phyloP scores from a whole-genome alignment of 768 basidiomycete species.

The Austroboletus festivus region DNA sequence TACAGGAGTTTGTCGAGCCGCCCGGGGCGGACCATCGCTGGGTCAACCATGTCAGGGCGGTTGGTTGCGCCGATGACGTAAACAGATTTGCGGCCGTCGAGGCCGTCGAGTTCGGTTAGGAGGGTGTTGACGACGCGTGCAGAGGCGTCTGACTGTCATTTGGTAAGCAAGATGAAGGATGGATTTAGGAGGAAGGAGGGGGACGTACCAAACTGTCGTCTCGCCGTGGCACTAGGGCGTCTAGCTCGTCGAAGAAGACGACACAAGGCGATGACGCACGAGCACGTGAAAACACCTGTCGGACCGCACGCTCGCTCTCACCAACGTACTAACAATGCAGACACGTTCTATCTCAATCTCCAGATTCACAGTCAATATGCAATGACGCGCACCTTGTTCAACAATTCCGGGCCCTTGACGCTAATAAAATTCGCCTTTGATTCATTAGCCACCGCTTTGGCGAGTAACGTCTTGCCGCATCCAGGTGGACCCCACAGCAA shows the following conservation, averaged over 20 bases:
- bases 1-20: conserved; percentile 92
- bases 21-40: conserved; percentile 96
- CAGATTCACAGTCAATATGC: neutral
- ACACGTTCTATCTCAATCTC: neutral
- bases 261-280: conserved; percentile 92
- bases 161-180: too few species aligned
- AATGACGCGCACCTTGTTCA: conserved; percentile 74
- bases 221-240: conserved; percentile 85
- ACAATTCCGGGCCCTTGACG: conserved; percentile 92
- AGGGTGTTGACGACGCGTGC: conserved; percentile 90
- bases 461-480: conserved; percentile 96
- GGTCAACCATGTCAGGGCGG: conserved; percentile 95
- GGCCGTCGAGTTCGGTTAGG: conserved; percentile 89
- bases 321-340: conserved; percentile 75
- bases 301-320: conserved; percentile 92
- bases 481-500: conserved; percentile 99
- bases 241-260: conserved; percentile 94
- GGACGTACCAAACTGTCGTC: conserved; percentile 80
- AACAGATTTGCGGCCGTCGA: conserved; percentile 80
- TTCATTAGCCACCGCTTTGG: conserved; percentile 97
- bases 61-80: conserved; percentile 96
- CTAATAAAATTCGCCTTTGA: conserved; percentile 95
- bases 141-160: conserved; percentile 74
- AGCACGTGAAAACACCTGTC: conserved; percentile 92
- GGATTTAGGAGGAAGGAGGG: neutral